Evolutionary conservation across 371 early-diverging fungal species (phyloP).

Genomic region (Mucor lusitanicus): DNA sequence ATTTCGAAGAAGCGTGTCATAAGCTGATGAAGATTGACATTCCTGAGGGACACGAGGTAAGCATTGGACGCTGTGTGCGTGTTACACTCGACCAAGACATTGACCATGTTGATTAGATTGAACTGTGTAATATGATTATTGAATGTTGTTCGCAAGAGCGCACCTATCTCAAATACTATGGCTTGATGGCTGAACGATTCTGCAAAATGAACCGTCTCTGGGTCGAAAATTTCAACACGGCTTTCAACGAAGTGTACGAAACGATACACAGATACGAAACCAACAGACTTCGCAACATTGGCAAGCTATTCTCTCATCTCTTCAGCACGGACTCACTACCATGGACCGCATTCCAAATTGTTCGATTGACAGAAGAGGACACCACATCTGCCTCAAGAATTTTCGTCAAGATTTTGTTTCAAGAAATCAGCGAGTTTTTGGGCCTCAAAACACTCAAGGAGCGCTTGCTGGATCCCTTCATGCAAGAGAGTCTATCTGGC

Average conservation of each 20-base stretch:
- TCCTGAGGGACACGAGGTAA: slow-evolving; percentile 80
- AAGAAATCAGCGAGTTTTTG: slow-evolving; percentile 85
- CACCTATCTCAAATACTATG: slow-evolving; percentile 92
- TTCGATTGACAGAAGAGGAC: slow-evolving; percentile 87
- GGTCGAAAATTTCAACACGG: slow-evolving; percentile 73
- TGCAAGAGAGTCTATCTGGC: slow-evolving; percentile 70
- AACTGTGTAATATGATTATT: slow-evolving; percentile 94
- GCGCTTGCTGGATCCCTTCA: slow-evolving; percentile 69
- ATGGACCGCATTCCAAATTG: slow-evolving; percentile 81
- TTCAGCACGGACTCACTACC: slow-evolving; percentile 84
- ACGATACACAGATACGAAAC: slow-evolving; percentile 95
- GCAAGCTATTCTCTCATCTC: slow-evolving; percentile 90
- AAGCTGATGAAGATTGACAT: slow-evolving; percentile 89
- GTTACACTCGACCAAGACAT: background rate
- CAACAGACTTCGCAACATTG: slow-evolving; percentile 91
- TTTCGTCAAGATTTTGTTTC: slow-evolving; percentile 93
- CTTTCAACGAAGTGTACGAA: slow-evolving; percentile 86
- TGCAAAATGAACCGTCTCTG: slow-evolving; percentile 83
- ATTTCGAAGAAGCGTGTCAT: slow-evolving; percentile 96
- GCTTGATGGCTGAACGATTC: slow-evolving; percentile 93
- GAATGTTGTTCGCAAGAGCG: slow-evolving; percentile 97
- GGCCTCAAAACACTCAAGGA: slow-evolving; percentile 83
- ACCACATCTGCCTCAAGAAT: slow-evolving; percentile 97
- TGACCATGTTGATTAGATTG: slow-evolving; percentile 53
- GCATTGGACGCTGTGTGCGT: background rate